Conservation (phyloP, 1,284 basidiomycete species). For the Retiboletus flavoniger region DNA sequence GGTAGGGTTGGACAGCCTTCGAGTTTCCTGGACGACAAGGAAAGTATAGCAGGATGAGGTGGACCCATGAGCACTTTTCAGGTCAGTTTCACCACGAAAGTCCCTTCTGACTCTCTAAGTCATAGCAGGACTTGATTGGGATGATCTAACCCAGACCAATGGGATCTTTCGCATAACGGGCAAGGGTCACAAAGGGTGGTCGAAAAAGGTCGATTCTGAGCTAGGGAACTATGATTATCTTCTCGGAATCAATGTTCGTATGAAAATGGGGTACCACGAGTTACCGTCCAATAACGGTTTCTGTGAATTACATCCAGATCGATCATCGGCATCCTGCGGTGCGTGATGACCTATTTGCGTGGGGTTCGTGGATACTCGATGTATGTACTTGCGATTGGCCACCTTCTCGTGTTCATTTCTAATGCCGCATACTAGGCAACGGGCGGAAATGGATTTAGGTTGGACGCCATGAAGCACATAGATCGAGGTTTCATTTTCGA, state of each 20-base stretch:
- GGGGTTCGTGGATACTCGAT: slow-evolving; percentile 72
- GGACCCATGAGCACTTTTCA: slow-evolving; percentile 72
- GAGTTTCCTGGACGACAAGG: slow-evolving; percentile 77
- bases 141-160: slow-evolving; percentile 63
- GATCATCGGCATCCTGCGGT: slow-evolving; percentile 86
- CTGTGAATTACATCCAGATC: slow-evolving; percentile 48
- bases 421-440: slow-evolving; percentile 54
- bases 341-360: slow-evolving; percentile 59
- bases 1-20: slow-evolving; percentile 83
- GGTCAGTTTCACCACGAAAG: slow-evolving; percentile 42
- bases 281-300: not conserved
- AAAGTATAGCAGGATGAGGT: slow-evolving; percentile 72
- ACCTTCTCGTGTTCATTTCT: slow-evolving; percentile 1
- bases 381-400: slow-evolving; percentile 36
- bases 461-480: slow-evolving; percentile 88
- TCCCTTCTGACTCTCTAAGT: slow-evolving; percentile 3
- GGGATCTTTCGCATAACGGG: slow-evolving; percentile 63
- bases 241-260: slow-evolving; percentile 63
- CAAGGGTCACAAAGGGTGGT: slow-evolving; percentile 65
- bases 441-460: slow-evolving; percentile 76
- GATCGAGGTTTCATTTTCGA: slow-evolving; percentile 62
- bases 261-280: not conserved
- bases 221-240: slow-evolving; percentile 82
- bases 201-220: slow-evolving; percentile 63
- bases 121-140: slow-evolving; percentile 78